Evolutionary conservation across 148 eudicot genomes (phyloP).

Genomic region (Fagopyrum esculentum): DNA sequence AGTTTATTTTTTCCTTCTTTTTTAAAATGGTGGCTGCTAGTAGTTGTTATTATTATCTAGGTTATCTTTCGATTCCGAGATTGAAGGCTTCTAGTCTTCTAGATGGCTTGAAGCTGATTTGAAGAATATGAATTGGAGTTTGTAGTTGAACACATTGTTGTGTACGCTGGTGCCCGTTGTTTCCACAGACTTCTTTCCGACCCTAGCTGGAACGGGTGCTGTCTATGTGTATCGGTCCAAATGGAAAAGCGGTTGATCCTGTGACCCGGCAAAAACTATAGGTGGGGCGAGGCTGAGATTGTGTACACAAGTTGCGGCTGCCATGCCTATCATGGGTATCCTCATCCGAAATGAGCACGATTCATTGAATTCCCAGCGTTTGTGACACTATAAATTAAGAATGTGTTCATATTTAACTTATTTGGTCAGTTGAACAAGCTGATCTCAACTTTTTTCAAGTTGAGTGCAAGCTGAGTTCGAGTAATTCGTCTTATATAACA

Average conservation of each 20-base stretch:
- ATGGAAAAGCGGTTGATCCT: conserved; percentile 79
- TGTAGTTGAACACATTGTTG: conserved; percentile 53
- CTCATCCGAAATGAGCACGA: conserved; percentile 87
- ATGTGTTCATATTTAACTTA: no score
- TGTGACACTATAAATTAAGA: conserved; percentile 24
- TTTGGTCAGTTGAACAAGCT: no score
- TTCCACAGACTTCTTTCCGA: no score
- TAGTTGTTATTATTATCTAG: no score
- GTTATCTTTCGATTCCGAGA: conserved; percentile 11
- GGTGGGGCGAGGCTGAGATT: conserved; percentile 79
- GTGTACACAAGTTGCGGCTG: conserved; percentile 84
- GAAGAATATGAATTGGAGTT: conserved; percentile 26
- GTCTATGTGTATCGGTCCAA: conserved; percentile 24
- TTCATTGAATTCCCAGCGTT: conserved; percentile 42
- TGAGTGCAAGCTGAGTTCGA: no score
- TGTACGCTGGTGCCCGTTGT: conserved; percentile 59
- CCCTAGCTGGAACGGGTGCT: conserved; percentile 75
- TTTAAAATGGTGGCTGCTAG: no score
- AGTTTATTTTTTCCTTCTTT: no score
- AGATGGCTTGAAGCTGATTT: conserved; percentile 31
- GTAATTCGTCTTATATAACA: no score
- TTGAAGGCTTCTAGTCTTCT: conserved; percentile 16
- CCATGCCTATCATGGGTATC: conserved; percentile 71
- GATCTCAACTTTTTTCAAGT: no score
- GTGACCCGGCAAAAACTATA: conserved; percentile 64